phyloP scores from a whole-genome alignment of 1,139 yeast species.

The Spathaspora sp. region DNA sequence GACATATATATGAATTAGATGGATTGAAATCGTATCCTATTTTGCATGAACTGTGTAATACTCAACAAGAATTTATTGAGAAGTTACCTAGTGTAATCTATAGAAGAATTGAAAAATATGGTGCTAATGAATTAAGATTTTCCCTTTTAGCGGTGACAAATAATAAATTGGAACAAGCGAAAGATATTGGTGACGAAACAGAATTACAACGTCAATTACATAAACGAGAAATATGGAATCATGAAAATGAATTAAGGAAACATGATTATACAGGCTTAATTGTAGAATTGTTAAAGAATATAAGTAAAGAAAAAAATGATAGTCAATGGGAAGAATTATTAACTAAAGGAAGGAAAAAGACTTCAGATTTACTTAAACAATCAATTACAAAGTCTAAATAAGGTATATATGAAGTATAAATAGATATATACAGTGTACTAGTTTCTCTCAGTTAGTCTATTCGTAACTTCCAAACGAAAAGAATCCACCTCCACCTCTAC shows the following conservation, averaged over 20 bases:
- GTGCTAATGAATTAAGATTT: slow-evolving; percentile 53
- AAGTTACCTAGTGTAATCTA: slow-evolving; percentile 45
- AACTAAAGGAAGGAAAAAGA: slow-evolving; percentile 27
- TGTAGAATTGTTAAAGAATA: slow-evolving; percentile 44
- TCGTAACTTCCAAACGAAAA: slow-evolving; percentile 40
- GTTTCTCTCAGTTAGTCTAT: slow-evolving; percentile 10
- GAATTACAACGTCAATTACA: slow-evolving; percentile 27
- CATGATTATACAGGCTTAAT: slow-evolving; percentile 58
- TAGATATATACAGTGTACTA: slow-evolving; percentile 8
- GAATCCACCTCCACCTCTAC: slow-evolving; percentile 49
- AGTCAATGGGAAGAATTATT: slow-evolving; percentile 47
- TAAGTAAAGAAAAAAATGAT: slow-evolving; percentile 35
- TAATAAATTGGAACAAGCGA: slow-evolving; percentile 44
- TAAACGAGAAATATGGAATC: slow-evolving; percentile 39
- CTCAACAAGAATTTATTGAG: slow-evolving; percentile 41
- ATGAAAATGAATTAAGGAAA: slow-evolving; percentile 48
- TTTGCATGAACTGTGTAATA: slow-evolving; percentile 44
- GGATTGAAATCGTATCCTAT: slow-evolving; percentile 65
- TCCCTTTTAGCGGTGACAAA: slow-evolving; percentile 58
- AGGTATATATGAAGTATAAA: slow-evolving; percentile 13
- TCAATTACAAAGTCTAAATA: slow-evolving; percentile 8
- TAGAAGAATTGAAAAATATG: slow-evolving; percentile 47
- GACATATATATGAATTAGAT: slow-evolving; percentile 61
- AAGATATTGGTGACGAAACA: slow-evolving; percentile 36
- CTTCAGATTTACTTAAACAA: slow-evolving; percentile 13